phyloP scores from a whole-genome alignment of 78 protist genomes.

The Polysphondylium violaceum region DNA sequence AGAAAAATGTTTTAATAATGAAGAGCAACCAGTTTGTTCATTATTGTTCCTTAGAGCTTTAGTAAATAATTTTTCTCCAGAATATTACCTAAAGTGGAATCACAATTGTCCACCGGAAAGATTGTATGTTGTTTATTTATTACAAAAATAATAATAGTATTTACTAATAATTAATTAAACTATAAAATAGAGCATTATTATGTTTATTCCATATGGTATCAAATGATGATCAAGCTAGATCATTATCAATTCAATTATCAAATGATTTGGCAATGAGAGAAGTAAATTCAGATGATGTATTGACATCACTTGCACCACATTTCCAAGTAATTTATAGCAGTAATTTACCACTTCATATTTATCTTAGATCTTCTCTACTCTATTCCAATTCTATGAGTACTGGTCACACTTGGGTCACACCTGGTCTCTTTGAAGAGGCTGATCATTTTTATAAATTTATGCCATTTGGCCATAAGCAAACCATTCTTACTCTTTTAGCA shows the following conservation, averaged over 20 bases:
- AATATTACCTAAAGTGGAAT: slow-evolving; percentile 13
- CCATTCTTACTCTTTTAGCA: slow-evolving; percentile 33
- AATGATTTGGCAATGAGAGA: slow-evolving; percentile 40
- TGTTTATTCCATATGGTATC: slow-evolving; percentile 63
- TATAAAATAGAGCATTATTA: slow-evolving; percentile 4
- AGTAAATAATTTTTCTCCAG: slow-evolving; percentile 24
- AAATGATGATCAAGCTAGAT: slow-evolving; percentile 34
- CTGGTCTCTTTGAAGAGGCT: slow-evolving; percentile 45
- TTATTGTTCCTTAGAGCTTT: slow-evolving; percentile 33
- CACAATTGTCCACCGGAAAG: slow-evolving; percentile 68
- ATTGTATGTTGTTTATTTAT: neutral
- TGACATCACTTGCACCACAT: slow-evolving; percentile 15
- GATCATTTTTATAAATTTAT: slow-evolving; percentile 19
- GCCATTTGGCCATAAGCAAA: slow-evolving; percentile 14
- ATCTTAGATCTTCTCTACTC: slow-evolving; percentile 20
- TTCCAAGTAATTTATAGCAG: neutral
- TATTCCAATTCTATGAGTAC: slow-evolving; percentile 37
- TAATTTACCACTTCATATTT: slow-evolving; percentile 16
- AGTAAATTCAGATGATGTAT: slow-evolving; percentile 5
- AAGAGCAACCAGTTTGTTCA: slow-evolving; percentile 22
- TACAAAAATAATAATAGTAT: neutral
- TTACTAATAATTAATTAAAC: neutral
- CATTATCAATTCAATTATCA: slow-evolving; percentile 26
- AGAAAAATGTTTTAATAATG: slow-evolving; percentile 42
- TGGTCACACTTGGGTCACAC: slow-evolving; percentile 59